Conservation (phyloP, 805 yeast species). For the Yamadazyma phyllophila region DNA sequence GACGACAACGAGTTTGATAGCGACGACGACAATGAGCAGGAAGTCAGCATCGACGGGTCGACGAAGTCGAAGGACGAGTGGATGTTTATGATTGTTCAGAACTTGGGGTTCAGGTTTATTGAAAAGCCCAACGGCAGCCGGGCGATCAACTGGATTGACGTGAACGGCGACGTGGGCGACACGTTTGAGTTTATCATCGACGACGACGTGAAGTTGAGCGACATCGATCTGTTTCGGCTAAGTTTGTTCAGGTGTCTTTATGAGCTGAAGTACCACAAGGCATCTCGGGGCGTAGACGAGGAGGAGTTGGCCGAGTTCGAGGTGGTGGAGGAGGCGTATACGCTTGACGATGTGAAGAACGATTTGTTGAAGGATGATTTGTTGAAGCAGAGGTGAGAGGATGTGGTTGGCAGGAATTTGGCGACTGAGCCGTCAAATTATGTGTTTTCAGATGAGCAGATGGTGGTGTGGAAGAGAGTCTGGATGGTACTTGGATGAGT, state of each 20-base stretch:
- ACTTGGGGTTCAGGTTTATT: conserved; percentile 53
- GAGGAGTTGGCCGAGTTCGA: conserved; percentile 59
- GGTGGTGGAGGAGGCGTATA: conserved; percentile 22
- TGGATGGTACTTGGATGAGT: too few species aligned
- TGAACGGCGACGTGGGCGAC: conserved; percentile 85
- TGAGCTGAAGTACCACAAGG: conserved; percentile 55
- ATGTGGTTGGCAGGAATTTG: too few species aligned
- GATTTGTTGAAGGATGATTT: conserved; percentile 8
- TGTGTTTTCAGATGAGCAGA: too few species aligned
- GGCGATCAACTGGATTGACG: conserved; percentile 76
- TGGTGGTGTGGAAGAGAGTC: too few species aligned
- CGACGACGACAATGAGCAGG: conserved; percentile 24
- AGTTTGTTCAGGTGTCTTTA: conserved; percentile 67
- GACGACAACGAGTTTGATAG: conserved; percentile 30
- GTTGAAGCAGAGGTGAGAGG: background rate
- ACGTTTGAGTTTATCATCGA: conserved; percentile 76
- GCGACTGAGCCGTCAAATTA: too few species aligned
- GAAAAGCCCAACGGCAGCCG: conserved; percentile 50
- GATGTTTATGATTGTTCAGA: conserved; percentile 63
- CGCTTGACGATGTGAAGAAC: conserved; percentile 23
- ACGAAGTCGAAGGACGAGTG: conserved; percentile 57
- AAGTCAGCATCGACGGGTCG: conserved; percentile 21
- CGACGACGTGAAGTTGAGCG: conserved; percentile 50
- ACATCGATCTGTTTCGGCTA: conserved; percentile 60
- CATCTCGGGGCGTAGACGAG: conserved; percentile 5